Evolutionary conservation across 495 filamentous ascomycete species (phyloP).

Genomic region (Apodospora peruviana): DNA sequence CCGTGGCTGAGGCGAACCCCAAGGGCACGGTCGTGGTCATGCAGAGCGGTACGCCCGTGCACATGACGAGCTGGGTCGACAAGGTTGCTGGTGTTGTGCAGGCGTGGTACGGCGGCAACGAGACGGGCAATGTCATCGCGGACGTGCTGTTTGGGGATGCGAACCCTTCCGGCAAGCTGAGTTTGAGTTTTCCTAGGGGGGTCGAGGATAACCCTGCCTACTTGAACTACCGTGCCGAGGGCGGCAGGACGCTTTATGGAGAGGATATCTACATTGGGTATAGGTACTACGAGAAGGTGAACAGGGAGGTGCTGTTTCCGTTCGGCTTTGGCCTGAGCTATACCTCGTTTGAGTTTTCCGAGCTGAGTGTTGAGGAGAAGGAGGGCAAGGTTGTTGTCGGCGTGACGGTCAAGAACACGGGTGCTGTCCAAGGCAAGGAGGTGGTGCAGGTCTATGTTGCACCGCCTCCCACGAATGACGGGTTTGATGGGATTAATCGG

Average conservation of each 20-base stretch:
- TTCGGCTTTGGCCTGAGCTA: conserved; percentile 76
- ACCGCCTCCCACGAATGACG: conserved; percentile 17
- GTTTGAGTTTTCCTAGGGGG: conserved; percentile 59
- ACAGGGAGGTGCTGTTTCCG: conserved; percentile 57
- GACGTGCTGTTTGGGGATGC: conserved; percentile 64
- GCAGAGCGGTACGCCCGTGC: conserved; percentile 60
- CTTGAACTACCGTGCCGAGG: conserved; percentile 66
- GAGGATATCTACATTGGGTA: conserved; percentile 77
- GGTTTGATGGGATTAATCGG: not conserved
- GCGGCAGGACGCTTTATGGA: conserved; percentile 65
- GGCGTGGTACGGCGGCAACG: conserved; percentile 57
- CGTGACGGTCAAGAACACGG: conserved; percentile 48
- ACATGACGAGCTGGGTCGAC: conserved; percentile 59
- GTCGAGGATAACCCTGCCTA: conserved; percentile 71
- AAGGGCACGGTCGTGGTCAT: conserved; percentile 56
- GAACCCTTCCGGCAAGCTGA: conserved; percentile 62
- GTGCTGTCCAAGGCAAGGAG: conserved; percentile 60
- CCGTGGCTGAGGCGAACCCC: conserved; percentile 50
- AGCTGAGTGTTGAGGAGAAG: conserved; percentile 30
- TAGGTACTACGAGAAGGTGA: conserved; percentile 63
- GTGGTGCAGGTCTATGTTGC: conserved; percentile 57
- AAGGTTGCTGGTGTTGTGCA: conserved; percentile 47
- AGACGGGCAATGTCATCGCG: conserved; percentile 59
- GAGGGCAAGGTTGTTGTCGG: conserved; percentile 34
- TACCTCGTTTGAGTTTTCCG: conserved; percentile 57